phyloP scores from a whole-genome alignment of 2,329 filamentous ascomycete species.

The Scedosporium boydii region DNA sequence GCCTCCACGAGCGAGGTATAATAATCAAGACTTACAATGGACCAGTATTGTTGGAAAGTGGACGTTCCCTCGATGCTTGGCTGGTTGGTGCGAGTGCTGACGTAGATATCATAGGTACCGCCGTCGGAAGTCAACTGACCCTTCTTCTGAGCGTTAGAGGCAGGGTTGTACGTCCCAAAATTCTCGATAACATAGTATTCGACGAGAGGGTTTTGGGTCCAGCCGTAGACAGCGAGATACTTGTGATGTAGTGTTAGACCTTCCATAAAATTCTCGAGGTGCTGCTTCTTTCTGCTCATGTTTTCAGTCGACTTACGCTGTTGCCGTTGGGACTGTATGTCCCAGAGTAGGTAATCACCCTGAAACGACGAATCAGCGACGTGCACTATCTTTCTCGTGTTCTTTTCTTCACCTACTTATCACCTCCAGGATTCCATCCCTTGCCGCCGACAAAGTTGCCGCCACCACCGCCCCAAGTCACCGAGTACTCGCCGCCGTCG shows the following conservation, averaged over 20 bases:
- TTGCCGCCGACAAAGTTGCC: conserved; percentile 50
- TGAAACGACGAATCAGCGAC: conserved; percentile 14
- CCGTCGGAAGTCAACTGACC: conserved; percentile 27
- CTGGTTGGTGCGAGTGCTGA: conserved; percentile 26
- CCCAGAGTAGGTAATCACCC: conserved; percentile 7
- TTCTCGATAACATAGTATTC: conserved; percentile 29
- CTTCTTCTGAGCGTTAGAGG: conserved; percentile 20
- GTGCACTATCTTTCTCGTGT: background rate
- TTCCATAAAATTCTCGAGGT: too few species aligned
- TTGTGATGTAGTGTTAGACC: background rate
- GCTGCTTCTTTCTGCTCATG: background rate
- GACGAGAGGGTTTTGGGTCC: conserved; percentile 24
- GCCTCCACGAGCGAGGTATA: too few species aligned
- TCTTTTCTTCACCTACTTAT: conserved; percentile 27
- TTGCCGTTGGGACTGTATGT: conserved; percentile 21
- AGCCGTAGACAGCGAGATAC: conserved; percentile 28
- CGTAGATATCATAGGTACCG: conserved; percentile 26
- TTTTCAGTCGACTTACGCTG: conserved; percentile 7
- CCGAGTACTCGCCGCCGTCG: conserved; percentile 30
- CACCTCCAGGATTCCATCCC: conserved; percentile 44
- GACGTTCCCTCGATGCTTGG: conserved; percentile 37
- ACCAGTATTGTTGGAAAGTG: conserved; percentile 45
- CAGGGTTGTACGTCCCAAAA: conserved; percentile 26
- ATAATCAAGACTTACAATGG: conserved; percentile 18
- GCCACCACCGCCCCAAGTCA: conserved; percentile 25